Evolutionary conservation across 768 basidiomycete species (phyloP).

Genomic region (Tremella mesenterica): DNA sequence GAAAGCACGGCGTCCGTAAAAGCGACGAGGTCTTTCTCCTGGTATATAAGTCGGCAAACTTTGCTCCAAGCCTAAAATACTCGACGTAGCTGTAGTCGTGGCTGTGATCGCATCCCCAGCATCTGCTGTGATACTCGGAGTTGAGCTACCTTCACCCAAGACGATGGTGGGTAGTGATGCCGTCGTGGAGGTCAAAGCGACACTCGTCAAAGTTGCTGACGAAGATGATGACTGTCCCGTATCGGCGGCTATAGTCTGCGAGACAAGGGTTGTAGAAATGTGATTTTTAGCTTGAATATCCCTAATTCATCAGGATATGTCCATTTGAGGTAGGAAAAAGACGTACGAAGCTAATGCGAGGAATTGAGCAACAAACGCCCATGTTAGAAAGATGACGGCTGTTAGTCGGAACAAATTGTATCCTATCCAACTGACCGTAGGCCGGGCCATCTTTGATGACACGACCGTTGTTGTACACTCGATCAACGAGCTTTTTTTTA

Average conservation of each 20-base stretch:
- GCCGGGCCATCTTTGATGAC: constrained; percentile 7
- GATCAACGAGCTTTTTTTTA: no score
- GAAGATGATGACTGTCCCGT: background rate
- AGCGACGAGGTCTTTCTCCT: no score
- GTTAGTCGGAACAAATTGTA: constrained; percentile 27
- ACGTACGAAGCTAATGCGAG: constrained; percentile 27
- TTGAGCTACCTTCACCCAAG: background rate
- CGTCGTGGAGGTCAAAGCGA: background rate
- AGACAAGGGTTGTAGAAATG: background rate
- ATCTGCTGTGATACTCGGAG: background rate
- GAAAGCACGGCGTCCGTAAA: no score
- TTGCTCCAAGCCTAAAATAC: no score
- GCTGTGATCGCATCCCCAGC: background rate
- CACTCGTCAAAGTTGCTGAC: background rate
- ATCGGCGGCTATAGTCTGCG: background rate
- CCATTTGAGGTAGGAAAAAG: background rate
- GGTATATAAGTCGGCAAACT: no score
- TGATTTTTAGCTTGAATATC: background rate
- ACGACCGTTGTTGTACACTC: background rate
- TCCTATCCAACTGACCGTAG: constrained; percentile 19
- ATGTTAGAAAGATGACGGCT: constrained; percentile 17
- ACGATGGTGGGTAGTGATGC: background rate
- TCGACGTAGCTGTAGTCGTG: no score
- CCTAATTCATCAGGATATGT: background rate
- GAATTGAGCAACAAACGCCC: constrained; percentile 31